Conservation (phyloP, 75 land plant genomes). For the Cupressus sempervirens region DNA sequence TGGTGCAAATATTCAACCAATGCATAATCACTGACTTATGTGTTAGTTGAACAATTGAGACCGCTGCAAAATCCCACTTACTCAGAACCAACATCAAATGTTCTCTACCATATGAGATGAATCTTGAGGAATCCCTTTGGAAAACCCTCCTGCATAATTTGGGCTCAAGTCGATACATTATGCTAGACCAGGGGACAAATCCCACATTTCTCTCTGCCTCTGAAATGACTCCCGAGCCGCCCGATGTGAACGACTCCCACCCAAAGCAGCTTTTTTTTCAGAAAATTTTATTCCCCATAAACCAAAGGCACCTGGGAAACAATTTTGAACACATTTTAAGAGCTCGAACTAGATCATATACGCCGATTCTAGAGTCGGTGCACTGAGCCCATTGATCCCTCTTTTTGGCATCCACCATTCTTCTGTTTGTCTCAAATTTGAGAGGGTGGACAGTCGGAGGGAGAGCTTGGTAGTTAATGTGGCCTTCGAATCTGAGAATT, state of each 20-base stretch:
- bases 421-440: too few relatives aligned
- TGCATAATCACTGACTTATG: constrained; percentile 18
- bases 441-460: too few relatives aligned
- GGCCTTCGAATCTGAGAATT: too few relatives aligned
- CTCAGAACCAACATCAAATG: not conserved
- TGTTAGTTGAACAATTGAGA: not conserved
- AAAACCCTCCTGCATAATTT: not conserved
- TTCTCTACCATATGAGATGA: too few relatives aligned
- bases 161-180: not conserved
- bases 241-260: not conserved
- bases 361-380: not conserved
- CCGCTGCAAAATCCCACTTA: constrained; percentile 7
- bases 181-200: not conserved
- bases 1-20: too few relatives aligned
- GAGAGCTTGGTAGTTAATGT: too few relatives aligned
- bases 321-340: not conserved
- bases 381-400: not conserved
- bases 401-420: too few relatives aligned
- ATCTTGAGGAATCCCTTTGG: not conserved
- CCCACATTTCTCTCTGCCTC: not conserved
- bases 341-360: not conserved
- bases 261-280: not conserved
- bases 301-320: not conserved
- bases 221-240: not conserved
- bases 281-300: not conserved